Percentiles rank a stretch among this genome's conserved stretches.
Evolutionary conservation across 148 eudicot genomes (phyloP).

Genomic region (Tetragonia tetragonoides): DNA sequence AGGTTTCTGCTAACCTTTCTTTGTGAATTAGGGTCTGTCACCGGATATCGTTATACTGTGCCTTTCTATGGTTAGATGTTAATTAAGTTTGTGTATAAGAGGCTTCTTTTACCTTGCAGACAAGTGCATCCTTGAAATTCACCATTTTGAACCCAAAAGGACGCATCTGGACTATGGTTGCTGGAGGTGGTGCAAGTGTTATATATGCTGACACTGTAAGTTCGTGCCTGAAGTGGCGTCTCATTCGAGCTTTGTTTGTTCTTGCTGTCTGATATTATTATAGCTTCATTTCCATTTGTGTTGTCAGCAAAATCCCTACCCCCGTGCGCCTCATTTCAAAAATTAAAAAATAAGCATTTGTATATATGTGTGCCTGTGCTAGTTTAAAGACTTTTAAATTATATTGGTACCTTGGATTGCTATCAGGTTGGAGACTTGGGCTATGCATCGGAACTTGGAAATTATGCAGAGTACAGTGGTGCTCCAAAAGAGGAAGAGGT

Average conservation of each 20-base stretch:
- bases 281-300: neutral
- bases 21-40: neutral
- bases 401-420: neutral
- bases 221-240: constrained; percentile 5
- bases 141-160: constrained; percentile 83
- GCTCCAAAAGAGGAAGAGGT: constrained; percentile 93
- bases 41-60: neutral
- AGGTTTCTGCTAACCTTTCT: neutral
- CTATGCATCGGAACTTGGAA: constrained; percentile 85
- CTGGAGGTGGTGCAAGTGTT: constrained; percentile 97
- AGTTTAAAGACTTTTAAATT: neutral
- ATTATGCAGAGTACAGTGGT: constrained; percentile 90
- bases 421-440: constrained; percentile 83
- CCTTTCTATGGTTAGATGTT: neutral
- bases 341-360: too few relatives aligned
- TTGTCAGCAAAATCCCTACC: too few relatives aligned
- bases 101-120: constrained; percentile 45
- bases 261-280: neutral
- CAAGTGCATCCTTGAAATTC: constrained; percentile 84
- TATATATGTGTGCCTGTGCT: neutral
- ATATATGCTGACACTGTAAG: constrained; percentile 87
- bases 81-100: neutral
- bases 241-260: neutral
- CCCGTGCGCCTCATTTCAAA: too few relatives aligned
- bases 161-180: constrained; percentile 95